Conservation (phyloP, 2,329 filamentous ascomycete genomes). For the Lasiodiplodia sp. region DNA sequence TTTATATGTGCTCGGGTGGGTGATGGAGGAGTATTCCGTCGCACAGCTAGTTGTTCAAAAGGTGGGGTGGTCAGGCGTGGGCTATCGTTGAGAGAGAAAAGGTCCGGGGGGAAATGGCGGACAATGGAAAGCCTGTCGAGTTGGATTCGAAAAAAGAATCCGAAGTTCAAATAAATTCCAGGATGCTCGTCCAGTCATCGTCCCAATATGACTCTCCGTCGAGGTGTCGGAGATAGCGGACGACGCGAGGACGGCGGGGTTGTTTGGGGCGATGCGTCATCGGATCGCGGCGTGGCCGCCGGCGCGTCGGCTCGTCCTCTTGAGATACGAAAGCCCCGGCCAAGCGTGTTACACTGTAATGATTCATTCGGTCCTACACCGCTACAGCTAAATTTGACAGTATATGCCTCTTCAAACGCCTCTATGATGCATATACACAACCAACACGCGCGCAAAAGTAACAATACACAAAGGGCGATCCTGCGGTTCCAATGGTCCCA, state of each 20-base stretch:
- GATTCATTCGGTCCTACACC: neutral
- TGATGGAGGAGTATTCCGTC: constrained; percentile 8
- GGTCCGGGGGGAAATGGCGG: neutral
- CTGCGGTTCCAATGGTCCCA: neutral
- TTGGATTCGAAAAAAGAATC: neutral
- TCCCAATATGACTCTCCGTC: constrained; percentile 6
- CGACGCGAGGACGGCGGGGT: constrained; percentile 16
- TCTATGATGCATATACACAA: constrained; percentile 22
- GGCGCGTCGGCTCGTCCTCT: neutral
- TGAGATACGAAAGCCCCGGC: neutral
- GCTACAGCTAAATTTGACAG: neutral
- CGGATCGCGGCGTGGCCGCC: constrained; percentile 5
- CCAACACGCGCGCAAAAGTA: neutral
- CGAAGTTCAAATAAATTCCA: neutral
- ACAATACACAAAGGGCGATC: neutral
- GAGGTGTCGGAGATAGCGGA: constrained; percentile 24
- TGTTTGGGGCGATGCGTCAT: constrained; percentile 12
- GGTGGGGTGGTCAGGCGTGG: neutral
- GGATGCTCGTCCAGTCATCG: constrained; percentile 4
- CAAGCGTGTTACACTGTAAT: neutral
- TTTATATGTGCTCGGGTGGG: neutral
- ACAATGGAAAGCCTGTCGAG: neutral
- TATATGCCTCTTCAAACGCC: constrained; percentile 18
- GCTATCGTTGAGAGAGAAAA: neutral
- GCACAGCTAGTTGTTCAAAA: neutral